phyloP scores from a whole-genome alignment of 371 early-diverging fungal species.

The Mortierella sp. region DNA sequence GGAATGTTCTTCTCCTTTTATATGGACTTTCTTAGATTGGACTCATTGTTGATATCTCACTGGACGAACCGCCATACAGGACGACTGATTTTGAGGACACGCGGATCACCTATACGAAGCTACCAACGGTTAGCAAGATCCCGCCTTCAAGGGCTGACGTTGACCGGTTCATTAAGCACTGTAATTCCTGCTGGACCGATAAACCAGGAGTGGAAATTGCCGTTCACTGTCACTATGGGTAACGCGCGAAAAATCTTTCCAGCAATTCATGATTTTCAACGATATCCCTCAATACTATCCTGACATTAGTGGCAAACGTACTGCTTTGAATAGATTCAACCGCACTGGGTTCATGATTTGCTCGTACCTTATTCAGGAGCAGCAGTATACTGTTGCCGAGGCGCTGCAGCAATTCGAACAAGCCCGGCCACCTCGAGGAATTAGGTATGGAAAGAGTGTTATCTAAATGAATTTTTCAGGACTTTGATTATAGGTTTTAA shows the following conservation, averaged over 20 bases:
- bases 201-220: conserved; percentile 74
- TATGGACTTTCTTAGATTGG: conserved; percentile 15
- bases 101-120: conserved; percentile 68
- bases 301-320: neutral
- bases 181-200: conserved; percentile 63
- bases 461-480: neutral
- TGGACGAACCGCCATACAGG: conserved; percentile 70
- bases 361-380: conserved; percentile 72
- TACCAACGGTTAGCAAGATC: conserved; percentile 74
- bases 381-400: conserved; percentile 66
- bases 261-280: neutral
- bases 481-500: neutral
- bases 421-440: conserved; percentile 71
- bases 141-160: conserved; percentile 73
- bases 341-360: conserved; percentile 79
- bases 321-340: conserved; percentile 57
- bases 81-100: conserved; percentile 69
- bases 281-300: neutral
- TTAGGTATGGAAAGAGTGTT: conserved; percentile 55
- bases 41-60: conserved; percentile 57
- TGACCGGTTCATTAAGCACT: conserved; percentile 61
- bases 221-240: conserved; percentile 83
- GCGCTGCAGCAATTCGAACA: conserved; percentile 68
- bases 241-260: neutral
- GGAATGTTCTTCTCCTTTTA: neutral